phyloP scores from a whole-genome alignment of 345 rosid genomes.

The Lepidium sativum region DNA sequence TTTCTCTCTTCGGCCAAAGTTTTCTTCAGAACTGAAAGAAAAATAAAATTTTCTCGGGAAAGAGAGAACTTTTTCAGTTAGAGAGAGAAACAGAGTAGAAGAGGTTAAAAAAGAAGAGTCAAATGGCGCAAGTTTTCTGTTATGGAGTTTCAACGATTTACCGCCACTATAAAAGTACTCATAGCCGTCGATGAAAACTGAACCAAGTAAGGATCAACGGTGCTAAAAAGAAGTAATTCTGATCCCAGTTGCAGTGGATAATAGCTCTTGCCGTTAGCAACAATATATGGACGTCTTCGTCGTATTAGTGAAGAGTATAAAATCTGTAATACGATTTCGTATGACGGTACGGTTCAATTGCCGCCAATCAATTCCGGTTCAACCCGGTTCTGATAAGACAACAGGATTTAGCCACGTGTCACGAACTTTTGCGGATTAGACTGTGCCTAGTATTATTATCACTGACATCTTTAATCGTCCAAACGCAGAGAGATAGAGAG shows the following conservation, averaged over 20 bases:
- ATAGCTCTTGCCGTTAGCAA: background rate
- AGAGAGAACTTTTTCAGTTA: conserved; percentile 13
- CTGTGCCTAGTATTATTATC: conserved; percentile 5
- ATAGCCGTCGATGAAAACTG: background rate
- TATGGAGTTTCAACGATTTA: background rate
- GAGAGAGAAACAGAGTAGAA: conserved; percentile 1
- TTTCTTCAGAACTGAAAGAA: conserved; percentile 3
- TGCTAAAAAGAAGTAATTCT: background rate
- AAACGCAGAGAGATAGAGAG: background rate
- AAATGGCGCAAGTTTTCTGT: background rate
- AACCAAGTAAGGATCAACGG: conserved; percentile 5
- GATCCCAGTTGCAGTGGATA: background rate
- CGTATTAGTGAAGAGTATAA: too few relatives aligned
- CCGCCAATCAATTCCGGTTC: background rate
- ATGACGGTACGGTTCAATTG: background rate
- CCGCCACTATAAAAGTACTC: background rate
- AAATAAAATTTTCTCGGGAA: conserved; percentile 21
- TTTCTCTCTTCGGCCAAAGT: background rate
- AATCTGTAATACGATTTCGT: background rate
- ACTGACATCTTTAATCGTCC: background rate
- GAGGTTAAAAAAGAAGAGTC: background rate
- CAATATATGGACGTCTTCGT: background rate
- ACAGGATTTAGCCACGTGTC: conserved; percentile 8
- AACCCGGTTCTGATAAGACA: conserved; percentile 9
- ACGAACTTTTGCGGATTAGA: conserved; percentile 1